These are phyloP conservation scores for Symbiotaphrina buchneri DNA, from an alignment of 495 filamentous ascomycete species.

Conservation along the genomic window DNA sequence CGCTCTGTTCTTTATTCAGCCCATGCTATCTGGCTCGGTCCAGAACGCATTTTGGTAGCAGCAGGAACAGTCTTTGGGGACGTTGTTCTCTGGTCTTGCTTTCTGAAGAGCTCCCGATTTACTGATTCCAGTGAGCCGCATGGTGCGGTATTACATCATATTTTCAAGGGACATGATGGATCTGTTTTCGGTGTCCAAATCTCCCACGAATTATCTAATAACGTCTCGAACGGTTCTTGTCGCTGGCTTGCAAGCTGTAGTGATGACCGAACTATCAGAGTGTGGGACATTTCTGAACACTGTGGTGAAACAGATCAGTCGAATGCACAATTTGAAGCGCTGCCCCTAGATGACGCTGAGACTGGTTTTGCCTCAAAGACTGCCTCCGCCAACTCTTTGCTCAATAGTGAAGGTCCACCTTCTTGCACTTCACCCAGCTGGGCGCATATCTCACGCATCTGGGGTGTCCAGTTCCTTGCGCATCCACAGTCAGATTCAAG, in stretches of 20 bases:
- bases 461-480: conserved; percentile 49
- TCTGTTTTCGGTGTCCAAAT: conserved; percentile 79
- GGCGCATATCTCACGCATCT: conserved; percentile 79
- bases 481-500: conserved; percentile 6
- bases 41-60: conserved; percentile 42
- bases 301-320: conserved; percentile 17
- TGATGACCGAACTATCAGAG: conserved; percentile 73
- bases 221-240: no score
- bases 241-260: conserved; percentile 82
- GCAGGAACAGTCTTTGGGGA: conserved; percentile 89
- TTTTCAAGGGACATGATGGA: conserved; percentile 77
- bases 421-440: conserved; percentile 16
- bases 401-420: no score
- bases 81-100: conserved; percentile 70
- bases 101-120: no score
- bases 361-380: conserved; percentile 21
- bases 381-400: conserved; percentile 14
- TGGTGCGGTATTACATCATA: conserved; percentile 40
- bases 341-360: conserved; percentile 14
- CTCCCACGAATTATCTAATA: conserved; percentile 36
- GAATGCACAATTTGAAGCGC: not conserved
- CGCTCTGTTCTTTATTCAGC: conserved; percentile 79
- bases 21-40: conserved; percentile 34
- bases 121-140: no score
- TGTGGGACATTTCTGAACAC: conserved; percentile 58